Percentiles rank a stretch among this genome's conserved stretches.
Evolutionary conservation across 306 rosid species (phyloP).

Genomic region (Cucurbita ficifolia): DNA sequence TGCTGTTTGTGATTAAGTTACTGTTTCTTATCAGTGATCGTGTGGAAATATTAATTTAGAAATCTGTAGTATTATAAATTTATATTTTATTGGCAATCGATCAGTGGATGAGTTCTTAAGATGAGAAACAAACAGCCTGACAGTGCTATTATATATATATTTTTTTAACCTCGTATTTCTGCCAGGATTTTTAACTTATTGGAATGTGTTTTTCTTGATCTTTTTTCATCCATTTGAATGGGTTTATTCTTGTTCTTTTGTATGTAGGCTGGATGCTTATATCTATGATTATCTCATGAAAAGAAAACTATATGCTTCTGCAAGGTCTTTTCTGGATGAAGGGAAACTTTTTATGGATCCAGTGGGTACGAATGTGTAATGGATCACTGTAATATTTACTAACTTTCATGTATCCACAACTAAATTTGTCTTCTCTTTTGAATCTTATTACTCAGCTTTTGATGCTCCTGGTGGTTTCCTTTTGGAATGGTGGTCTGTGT

Average conservation of each 20-base stretch:
- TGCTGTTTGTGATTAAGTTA: neutral
- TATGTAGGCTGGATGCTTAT: conserved; percentile 56
- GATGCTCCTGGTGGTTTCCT: conserved; percentile 71
- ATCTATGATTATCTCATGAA: conserved; percentile 55
- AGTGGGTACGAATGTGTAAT: conserved; percentile 35
- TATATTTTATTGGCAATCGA: neutral
- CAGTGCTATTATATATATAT: neutral
- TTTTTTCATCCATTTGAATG: neutral
- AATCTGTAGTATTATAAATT: neutral
- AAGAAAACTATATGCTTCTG: conserved; percentile 51
- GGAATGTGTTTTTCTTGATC: neutral
- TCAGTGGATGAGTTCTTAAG: neutral
- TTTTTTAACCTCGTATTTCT: neutral
- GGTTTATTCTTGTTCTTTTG: neutral
- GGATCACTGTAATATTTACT: neutral
- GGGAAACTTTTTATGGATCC: conserved; percentile 34
- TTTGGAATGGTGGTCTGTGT: conserved; percentile 88
- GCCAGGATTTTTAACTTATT: neutral
- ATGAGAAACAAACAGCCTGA: neutral
- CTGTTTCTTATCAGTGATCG: neutral
- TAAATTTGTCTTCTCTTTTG: conserved; percentile 7
- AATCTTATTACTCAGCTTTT: conserved; percentile 29
- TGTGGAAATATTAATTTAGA: neutral
- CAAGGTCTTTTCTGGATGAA: conserved; percentile 56
- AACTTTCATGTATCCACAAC: neutral